phyloP scores from a whole-genome alignment of 2,329 filamentous ascomycete species.

The Thermoascus crustaceus region DNA sequence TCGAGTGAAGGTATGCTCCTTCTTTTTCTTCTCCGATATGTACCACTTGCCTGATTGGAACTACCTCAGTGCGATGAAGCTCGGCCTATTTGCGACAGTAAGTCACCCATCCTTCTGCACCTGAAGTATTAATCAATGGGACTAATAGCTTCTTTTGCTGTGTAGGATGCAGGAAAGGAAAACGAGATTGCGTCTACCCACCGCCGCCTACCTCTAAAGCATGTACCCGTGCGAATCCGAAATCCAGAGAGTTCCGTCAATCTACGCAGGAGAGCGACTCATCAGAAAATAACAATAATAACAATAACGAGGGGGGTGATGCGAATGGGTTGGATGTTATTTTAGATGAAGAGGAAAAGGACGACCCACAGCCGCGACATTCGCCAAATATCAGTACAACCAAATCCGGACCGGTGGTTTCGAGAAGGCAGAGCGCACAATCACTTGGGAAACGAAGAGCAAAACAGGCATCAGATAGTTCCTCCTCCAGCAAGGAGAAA shows the following conservation, averaged over 20 bases:
- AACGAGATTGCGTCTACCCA: constrained; percentile 83
- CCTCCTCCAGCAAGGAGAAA: constrained; percentile 36
- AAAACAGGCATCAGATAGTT: constrained; percentile 23
- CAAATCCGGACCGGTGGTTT: constrained; percentile 13
- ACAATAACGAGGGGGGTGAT: constrained; percentile 36
- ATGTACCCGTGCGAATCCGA: constrained; percentile 34
- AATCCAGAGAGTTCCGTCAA: constrained; percentile 30
- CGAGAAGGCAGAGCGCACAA: constrained; percentile 23
- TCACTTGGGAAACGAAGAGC: constrained; percentile 20
- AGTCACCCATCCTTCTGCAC: constrained; percentile 21
- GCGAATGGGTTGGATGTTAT: constrained; percentile 31
- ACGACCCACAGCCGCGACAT: constrained; percentile 16
- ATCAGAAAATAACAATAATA: constrained; percentile 44
- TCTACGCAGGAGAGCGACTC: constrained; percentile 42
- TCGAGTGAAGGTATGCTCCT: constrained; percentile 61
- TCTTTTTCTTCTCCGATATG: constrained; percentile 6
- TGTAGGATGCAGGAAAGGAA: constrained; percentile 80
- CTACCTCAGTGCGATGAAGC: constrained; percentile 72
- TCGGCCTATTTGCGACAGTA: constrained; percentile 73
- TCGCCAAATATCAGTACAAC: constrained; percentile 16
- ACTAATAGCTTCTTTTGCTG: constrained; percentile 5
- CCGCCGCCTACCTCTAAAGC: constrained; percentile 46
- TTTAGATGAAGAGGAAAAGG: constrained; percentile 38
- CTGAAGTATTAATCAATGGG: not conserved
- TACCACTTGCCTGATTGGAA: constrained; percentile 1